A percentile compares a stretch with the other conserved stretches of the same genome.
phyloP scores from a whole-genome alignment of 805 yeast genomes.

The Candida jianshihensis region DNA sequence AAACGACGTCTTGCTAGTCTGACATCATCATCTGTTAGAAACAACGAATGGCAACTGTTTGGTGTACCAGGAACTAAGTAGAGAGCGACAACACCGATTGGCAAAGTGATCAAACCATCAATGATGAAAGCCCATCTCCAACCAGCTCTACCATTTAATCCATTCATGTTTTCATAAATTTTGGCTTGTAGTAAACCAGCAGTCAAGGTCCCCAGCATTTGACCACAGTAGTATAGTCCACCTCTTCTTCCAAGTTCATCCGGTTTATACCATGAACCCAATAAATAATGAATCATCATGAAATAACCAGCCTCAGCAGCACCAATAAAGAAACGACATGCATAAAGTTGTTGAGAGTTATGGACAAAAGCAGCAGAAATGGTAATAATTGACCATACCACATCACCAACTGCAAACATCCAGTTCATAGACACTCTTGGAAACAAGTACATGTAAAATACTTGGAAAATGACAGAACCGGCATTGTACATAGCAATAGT shows the following conservation, averaged over 20 bases:
- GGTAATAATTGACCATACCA: slow-evolving; percentile 63
- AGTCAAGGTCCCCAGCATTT: slow-evolving; percentile 39
- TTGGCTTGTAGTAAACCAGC: slow-evolving; percentile 49
- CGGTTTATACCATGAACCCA: slow-evolving; percentile 54
- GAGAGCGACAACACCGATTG: slow-evolving; percentile 49
- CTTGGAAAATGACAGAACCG: slow-evolving; percentile 57
- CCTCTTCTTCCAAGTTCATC: slow-evolving; percentile 54
- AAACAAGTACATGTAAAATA: slow-evolving; percentile 57
- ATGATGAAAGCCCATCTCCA: slow-evolving; percentile 67
- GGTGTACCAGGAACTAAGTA: slow-evolving; percentile 65
- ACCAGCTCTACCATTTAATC: slow-evolving; percentile 38
- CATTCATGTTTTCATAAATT: slow-evolving; percentile 33
- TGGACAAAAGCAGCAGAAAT: slow-evolving; percentile 44
- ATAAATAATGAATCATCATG: slow-evolving; percentile 38
- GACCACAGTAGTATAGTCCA: slow-evolving; percentile 53
- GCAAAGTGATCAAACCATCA: slow-evolving; percentile 56
- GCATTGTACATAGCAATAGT: slow-evolving; percentile 53
- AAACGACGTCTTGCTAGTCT: slow-evolving; percentile 42
- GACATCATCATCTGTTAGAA: slow-evolving; percentile 50
- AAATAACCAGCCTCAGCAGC: slow-evolving; percentile 12
- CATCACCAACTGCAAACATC: slow-evolving; percentile 44
- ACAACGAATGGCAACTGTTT: slow-evolving; percentile 42
- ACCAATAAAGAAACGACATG: slow-evolving; percentile 7
- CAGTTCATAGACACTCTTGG: slow-evolving; percentile 47
- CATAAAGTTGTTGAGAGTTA: slow-evolving; percentile 43